Evolutionary conservation across 106 monocot genomes (phyloP), one percentile per base, ranked within the genome.

Genomic region (Triglochin maritima): DNA sequence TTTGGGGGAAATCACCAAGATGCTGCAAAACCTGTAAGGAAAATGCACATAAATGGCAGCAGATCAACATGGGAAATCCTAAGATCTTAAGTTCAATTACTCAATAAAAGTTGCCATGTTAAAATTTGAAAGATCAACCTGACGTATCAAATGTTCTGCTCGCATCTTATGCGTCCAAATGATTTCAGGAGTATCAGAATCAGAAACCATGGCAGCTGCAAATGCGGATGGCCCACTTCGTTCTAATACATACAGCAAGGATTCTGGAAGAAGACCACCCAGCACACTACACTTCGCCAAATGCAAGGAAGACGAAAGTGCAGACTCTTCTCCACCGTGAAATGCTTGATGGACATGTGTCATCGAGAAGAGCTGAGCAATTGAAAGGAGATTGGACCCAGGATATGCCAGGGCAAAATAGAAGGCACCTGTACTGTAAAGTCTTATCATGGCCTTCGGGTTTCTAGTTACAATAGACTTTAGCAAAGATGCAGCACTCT

Each of bases 141-240:
- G 98, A 59, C 79, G 69, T 70, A 92, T 92, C 44, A 98, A 81
- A 82, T 98, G 80, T 64, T 98, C 98, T 59, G 91, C 98, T 63
- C 98, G 76, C 98, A 98, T 98, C 71, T 98, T 98, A 73, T 98
- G 98, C 8, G 98, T 98, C 98, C 98, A 98, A 57, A 98, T 98
- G 16, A 98, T 98, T 62, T 98, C 98, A 68, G 98, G 98, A 12
- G 98, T 98, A 70, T 92, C 98, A 69, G 98, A 98, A 77, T 98
- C 98, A 71, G 98, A 98, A 70, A 98, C 84, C 98, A 98, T 98
- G 12, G 98, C 98, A 67, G 88, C 86, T 49, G 98, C 86, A 84
- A 98, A 98, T 66, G 92, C 92, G 52, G 79, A 65, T 72, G 88
- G 84, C 10, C 98, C 98, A 78, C 98, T 88, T 17, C 98, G 79